These are phyloP conservation scores for Ogataea pini DNA, from an alignment of 805 yeast species.

Conservation along the genomic window DNA sequence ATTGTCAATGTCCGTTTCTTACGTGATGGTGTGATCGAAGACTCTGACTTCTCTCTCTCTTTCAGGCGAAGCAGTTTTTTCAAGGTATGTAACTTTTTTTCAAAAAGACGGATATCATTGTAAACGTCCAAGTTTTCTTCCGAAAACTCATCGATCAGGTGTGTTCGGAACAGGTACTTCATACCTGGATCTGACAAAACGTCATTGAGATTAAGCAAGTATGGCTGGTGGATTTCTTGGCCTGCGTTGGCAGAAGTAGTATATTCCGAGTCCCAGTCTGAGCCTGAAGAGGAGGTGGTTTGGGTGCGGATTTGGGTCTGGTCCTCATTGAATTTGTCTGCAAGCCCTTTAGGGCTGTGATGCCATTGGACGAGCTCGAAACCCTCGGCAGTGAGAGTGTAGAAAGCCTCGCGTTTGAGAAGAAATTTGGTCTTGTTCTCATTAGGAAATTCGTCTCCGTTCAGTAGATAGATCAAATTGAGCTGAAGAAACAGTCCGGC, in stretches of 20 bases:
- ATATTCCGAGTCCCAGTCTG: slow-evolving; percentile 11
- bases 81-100: slow-evolving; percentile 45
- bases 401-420: slow-evolving; percentile 24
- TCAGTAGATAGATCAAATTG: slow-evolving; percentile 45
- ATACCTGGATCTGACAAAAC: slow-evolving; percentile 75
- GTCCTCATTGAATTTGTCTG: not conserved
- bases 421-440: slow-evolving; percentile 8
- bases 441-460: slow-evolving; percentile 25
- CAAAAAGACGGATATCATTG: slow-evolving; percentile 55
- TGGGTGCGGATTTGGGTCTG: not conserved
- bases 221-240: slow-evolving; percentile 4
- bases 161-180: slow-evolving; percentile 64
- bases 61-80: slow-evolving; percentile 40
- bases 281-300: not conserved
- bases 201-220: slow-evolving; percentile 35
- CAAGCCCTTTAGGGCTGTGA: not conserved
- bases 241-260: not conserved
- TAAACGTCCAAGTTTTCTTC: slow-evolving; percentile 77
- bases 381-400: slow-evolving; percentile 27
- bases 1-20: slow-evolving; percentile 34
- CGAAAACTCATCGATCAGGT: slow-evolving; percentile 64
- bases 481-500: slow-evolving; percentile 50
- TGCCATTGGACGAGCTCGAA: slow-evolving; percentile 27
- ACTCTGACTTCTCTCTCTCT: slow-evolving; percentile 25
- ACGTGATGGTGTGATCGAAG: slow-evolving; percentile 16